These are phyloP conservation scores for Tirmania nivea DNA, from an alignment of 495 filamentous ascomycete genomes.

Conservation along the genomic window DNA sequence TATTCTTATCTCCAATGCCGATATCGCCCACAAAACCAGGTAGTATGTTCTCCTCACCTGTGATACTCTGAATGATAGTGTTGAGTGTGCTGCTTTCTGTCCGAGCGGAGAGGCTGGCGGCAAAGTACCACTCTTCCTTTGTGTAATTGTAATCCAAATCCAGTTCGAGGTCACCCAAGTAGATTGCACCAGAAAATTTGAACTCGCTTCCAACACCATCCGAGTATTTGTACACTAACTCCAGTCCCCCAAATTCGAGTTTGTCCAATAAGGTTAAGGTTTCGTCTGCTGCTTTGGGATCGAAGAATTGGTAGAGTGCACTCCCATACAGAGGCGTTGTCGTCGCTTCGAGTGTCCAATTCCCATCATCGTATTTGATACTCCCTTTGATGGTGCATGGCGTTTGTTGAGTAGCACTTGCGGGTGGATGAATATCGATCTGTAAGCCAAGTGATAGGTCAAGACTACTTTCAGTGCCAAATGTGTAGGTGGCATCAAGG, in stretches of 20 bases:
- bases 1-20: background rate
- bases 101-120: background rate
- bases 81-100: conserved; percentile 1
- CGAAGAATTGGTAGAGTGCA: conserved; percentile 10
- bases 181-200: conserved; percentile 6
- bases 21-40: conserved; percentile 1
- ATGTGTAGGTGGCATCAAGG: background rate
- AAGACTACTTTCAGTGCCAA: background rate
- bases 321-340: conserved; percentile 3
- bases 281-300: background rate
- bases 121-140: conserved; percentile 5
- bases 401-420: background rate
- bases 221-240: conserved; percentile 11
- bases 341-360: conserved; percentile 1
- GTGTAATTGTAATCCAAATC: conserved; percentile 4
- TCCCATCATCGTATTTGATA: background rate
- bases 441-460: background rate
- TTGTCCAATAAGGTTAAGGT: conserved; percentile 6
- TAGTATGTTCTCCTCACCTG: background rate
- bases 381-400: background rate
- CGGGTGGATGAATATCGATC: background rate
- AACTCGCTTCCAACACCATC: conserved; percentile 2
- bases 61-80: conserved; percentile 3
- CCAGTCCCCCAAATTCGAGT: conserved; percentile 4
- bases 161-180: conserved; percentile 10